These are phyloP conservation scores for Saccharomycopsis guyanensis DNA, from an alignment of 805 yeast species.

Conservation along the genomic window DNA sequence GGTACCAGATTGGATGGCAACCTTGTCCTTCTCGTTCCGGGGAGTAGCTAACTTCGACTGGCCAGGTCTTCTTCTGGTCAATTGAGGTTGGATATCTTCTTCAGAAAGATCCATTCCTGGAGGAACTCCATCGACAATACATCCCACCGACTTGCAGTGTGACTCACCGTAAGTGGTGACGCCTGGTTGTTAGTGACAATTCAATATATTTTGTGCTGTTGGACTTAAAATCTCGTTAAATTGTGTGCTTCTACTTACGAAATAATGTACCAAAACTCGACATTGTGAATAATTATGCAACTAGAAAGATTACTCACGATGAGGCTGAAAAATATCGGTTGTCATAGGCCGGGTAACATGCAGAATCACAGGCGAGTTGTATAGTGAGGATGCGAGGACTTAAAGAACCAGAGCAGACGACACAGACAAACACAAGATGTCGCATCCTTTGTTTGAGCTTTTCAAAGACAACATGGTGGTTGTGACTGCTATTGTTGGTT, in stretches of 20 bases:
- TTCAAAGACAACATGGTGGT: conserved; percentile 2
- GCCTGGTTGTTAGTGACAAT: conserved; percentile 27
- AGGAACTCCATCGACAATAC: conserved; percentile 97
- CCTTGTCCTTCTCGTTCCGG: conserved; percentile 89
- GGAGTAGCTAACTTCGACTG: conserved; percentile 91
- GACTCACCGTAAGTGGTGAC: conserved; percentile 98
- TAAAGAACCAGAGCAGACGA: neutral
- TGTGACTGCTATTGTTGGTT: conserved; percentile 4
- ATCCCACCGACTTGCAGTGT: conserved; percentile 95
- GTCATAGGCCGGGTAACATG: neutral
- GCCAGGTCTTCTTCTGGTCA: conserved; percentile 96
- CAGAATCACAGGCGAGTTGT: neutral
- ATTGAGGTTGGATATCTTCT: conserved; percentile 88
- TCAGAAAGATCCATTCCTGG: conserved; percentile 85
- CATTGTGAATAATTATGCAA: conserved; percentile 34
- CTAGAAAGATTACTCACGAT: neutral
- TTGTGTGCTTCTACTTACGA: conserved; percentile 9
- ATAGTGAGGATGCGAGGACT: too few relatives aligned
- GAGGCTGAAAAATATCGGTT: conserved; percentile 3
- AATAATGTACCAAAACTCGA: conserved; percentile 58
- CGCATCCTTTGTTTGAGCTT: neutral
- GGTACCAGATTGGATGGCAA: conserved; percentile 89
- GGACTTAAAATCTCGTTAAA: neutral
- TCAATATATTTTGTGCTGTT: neutral
- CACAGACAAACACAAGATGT: neutral